Conservation (phyloP, 78 protist species). For the Mastigamoeba balamuthi region DNA sequence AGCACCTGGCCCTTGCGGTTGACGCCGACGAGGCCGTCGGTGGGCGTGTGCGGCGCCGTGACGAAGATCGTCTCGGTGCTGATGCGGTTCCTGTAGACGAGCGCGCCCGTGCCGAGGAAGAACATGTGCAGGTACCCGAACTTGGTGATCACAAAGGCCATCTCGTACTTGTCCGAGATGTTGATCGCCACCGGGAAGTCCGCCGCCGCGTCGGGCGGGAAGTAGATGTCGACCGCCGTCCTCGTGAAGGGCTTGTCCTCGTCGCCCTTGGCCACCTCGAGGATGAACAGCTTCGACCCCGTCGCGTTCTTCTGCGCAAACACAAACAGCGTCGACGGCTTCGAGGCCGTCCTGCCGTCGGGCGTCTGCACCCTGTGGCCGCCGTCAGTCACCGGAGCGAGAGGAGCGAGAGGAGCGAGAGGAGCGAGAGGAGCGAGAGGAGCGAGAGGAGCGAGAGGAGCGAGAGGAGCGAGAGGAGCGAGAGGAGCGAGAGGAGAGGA, state of each 20-base stretch:
- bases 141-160: conserved; percentile 86
- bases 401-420: too few species aligned
- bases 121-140: conserved; percentile 81
- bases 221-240: conserved; percentile 63
- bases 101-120: conserved; percentile 81
- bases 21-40: conserved; percentile 84
- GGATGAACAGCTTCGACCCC: conserved; percentile 65
- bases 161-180: conserved; percentile 61
- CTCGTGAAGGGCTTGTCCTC: conserved; percentile 64
- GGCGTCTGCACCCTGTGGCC: too few species aligned
- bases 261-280: conserved; percentile 60
- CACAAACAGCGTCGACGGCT: conserved; percentile 59
- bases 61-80: conserved; percentile 80
- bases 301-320: conserved; percentile 63
- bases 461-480: too few species aligned
- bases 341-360: conserved; percentile 49
- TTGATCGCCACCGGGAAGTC: conserved; percentile 98
- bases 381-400: too few species aligned
- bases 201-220: conserved; percentile 78
- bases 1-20: conserved; percentile 82
- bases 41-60: conserved; percentile 55
- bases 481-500: conserved; percentile 49
- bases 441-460: too few species aligned
- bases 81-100: conserved; percentile 79
- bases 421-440: too few species aligned